These are phyloP conservation scores for Rasamsonia emersonii DNA, from an alignment of 2,329 filamentous ascomycete species.

Conservation along the genomic window DNA sequence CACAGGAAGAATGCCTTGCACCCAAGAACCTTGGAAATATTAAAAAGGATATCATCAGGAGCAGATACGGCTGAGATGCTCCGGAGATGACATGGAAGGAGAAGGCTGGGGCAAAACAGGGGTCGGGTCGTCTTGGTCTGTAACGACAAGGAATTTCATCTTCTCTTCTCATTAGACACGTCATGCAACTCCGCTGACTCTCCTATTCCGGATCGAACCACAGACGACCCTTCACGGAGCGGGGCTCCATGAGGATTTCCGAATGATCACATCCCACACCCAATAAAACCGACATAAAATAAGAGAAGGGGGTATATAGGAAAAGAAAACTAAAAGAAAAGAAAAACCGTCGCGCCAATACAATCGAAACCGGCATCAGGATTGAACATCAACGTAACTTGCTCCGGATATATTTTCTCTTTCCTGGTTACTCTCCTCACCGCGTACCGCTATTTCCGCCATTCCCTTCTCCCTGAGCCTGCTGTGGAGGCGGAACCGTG, in stretches of 20 bases:
- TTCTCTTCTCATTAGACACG: background rate
- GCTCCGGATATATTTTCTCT: background rate
- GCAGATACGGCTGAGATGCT: too few relatives aligned
- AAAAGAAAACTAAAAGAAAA: background rate
- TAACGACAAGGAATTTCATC: background rate
- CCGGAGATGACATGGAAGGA: too few relatives aligned
- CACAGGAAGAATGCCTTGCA: too few relatives aligned
- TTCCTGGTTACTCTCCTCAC: background rate
- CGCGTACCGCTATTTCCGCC: background rate
- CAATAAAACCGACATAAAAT: too few relatives aligned
- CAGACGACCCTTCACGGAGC: background rate
- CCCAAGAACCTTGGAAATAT: too few relatives aligned
- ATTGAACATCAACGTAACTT: background rate
- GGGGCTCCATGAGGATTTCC: background rate
- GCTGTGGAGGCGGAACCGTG: background rate
- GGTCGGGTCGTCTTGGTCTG: too few relatives aligned
- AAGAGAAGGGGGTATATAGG: too few relatives aligned
- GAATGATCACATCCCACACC: background rate
- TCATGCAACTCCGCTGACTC: background rate
- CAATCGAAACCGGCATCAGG: background rate
- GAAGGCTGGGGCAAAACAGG: too few relatives aligned
- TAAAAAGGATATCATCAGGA: background rate
- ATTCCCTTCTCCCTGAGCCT: background rate
- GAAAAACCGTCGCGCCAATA: background rate
- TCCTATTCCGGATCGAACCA: background rate